phyloP scores from a whole-genome alignment of 1,139 yeast genomes.

The Suhomyces wounanorum region DNA sequence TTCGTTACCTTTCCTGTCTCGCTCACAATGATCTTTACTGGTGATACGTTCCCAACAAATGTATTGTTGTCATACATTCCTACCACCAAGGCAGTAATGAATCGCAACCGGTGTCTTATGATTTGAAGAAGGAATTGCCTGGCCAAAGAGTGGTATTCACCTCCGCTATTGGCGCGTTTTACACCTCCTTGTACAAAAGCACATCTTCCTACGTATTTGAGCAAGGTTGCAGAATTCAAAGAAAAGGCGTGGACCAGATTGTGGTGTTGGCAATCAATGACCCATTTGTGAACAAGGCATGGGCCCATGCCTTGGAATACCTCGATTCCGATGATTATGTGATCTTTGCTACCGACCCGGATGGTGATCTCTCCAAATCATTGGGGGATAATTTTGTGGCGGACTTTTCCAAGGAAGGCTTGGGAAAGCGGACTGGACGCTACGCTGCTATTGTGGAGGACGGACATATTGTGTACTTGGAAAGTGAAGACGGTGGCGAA shows the following conservation, averaged over 20 bases:
- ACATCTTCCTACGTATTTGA: conserved; percentile 77
- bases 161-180: conserved; percentile 44
- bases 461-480: conserved; percentile 30
- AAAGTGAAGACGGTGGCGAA: conserved; percentile 58
- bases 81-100: conserved; percentile 3
- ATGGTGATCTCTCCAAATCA: conserved; percentile 59
- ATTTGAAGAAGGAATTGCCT: conserved; percentile 50
- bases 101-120: conserved; percentile 46
- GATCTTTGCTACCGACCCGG: conserved; percentile 75
- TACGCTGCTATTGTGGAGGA: conserved; percentile 23
- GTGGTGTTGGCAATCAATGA: conserved; percentile 78
- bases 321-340: conserved; percentile 39
- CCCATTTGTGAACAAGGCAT: conserved; percentile 44
- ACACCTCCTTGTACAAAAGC: conserved; percentile 84
- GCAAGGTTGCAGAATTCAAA: conserved; percentile 52
- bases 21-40: neutral
- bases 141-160: conserved; percentile 27
- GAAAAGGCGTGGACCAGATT: conserved; percentile 68
- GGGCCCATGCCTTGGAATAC: conserved; percentile 18
- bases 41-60: conserved; percentile 17
- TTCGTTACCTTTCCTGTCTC: neutral
- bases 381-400: conserved; percentile 56
- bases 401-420: conserved; percentile 48
- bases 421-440: conserved; percentile 19
- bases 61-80: conserved; percentile 19